Base-by-base conservation (phyloP, 345 rosid species). In the Dipteronia sinensis region DNA sequence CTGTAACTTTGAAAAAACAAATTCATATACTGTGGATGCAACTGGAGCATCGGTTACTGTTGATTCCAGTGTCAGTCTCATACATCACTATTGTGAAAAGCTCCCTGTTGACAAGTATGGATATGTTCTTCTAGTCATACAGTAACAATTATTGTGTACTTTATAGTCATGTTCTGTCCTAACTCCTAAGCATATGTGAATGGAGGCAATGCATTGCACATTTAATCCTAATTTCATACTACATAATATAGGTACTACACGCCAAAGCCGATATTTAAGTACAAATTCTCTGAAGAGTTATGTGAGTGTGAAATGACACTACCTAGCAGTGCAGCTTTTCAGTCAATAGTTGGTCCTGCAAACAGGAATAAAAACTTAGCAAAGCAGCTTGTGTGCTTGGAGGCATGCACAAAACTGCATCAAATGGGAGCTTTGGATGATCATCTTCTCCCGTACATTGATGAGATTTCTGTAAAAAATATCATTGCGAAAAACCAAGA, bases 401-500 rank as follows among this genome's bases (percentile, higher is more conserved):
- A 90, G 82, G 94, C 94, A 69, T 90, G 88, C 77, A 89, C 87
- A 88, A 89, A 85, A 84, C 89, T 93, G 65, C 92, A 87, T 62
- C 88, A 83, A 77, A 58, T 81, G 81, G 92, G 91, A 67, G 88
- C 84, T 59, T 80, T 90, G 78, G 85, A 90, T 23, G 85, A 91
- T 76, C 87, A 85, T 83, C 89, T 93, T 71, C 68, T 82, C 69
- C 91, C 86, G 10, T 72, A 69, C 63, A 56, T 66, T 11, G 83
- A 88, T 69, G 83, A 71, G 27, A 75, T 85, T 78, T 72, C 78
- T 23, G 85, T 77, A 40, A 81, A 72, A 40, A 74, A 62, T 69
- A 63, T 46, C 56, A 69, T 56, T 77, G 31, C 72, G 25, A 86
- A 83, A 77, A 76, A 82, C 66, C 88, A 88, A 82, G 79, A 82